Base-by-base conservation (phyloP, 1,284 basidiomycete genomes). In the Stygiomarasmius scandens region DNA sequence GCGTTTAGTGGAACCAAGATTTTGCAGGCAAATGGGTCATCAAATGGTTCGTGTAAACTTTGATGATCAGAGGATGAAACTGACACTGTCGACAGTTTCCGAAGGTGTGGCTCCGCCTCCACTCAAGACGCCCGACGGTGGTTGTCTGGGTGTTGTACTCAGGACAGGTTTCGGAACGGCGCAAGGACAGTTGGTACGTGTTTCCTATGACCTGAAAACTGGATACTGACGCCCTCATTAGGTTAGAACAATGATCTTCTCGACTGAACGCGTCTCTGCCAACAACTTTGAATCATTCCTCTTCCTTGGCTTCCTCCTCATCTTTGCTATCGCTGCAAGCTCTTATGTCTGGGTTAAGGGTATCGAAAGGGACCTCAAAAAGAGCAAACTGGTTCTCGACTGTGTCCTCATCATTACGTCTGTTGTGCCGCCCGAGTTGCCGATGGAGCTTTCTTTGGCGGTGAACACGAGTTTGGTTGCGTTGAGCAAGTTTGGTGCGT, bases 331-430 rank as follows among this genome's bases (percentile, higher is more conserved):
- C 64, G 95, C 94, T 46, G 96, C 96, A 1, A 92, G 90, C 66
- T 94, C 92, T 80, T 98, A 98, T 75, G 95, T 98, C 36, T 98
- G 95, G 96, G 84, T 89, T 32, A 93, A 95, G 77, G 94, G 93
- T 66, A 89, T 96, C 48, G 93, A 96, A 71, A 82, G 93, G 55
- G 89, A 91, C 32, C 78, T 96, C 69, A 95, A 95, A 73, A 95
- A 96, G 74, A 93, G 90, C 27, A 98, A 98, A 74, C 79, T 98
- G 2, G 75, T 98, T 2, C 81, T 98, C 48, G 95, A 98, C 70
- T 97, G 95, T 69, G 86, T 98, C 49, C 80, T 98, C 52, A 97
- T 98, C 69, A 88, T 98, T 66, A 98, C 95, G 16, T 95, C 92
- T 59, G 95, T 98, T 47, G 95, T 97, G 0, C 95, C 95, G 10